These are phyloP conservation scores for Tulasnella sp. DNA, from an alignment of 768 basidiomycete genomes.

Conservation along the genomic window DNA sequence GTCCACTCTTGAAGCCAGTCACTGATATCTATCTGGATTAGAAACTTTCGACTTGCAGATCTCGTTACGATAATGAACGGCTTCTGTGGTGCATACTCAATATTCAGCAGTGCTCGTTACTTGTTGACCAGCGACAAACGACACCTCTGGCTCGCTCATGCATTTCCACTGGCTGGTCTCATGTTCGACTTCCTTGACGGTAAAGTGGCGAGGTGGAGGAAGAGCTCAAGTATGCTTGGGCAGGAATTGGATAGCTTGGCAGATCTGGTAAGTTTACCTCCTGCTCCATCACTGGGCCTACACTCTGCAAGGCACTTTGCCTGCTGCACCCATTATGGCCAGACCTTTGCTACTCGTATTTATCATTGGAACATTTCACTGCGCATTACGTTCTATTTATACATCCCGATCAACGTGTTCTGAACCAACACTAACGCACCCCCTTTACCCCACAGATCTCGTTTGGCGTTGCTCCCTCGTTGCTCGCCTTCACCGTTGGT, in stretches of 20 bases:
- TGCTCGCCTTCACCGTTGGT: conserved; percentile 82
- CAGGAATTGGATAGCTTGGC: conserved; percentile 97
- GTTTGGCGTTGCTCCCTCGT: conserved; percentile 94
- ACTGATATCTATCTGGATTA: conserved; percentile 27
- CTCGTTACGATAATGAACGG: conserved; percentile 98
- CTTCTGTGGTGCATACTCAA: conserved; percentile 89
- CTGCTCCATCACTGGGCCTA: neutral
- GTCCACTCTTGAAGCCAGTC: conserved; percentile 18
- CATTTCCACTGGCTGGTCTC: conserved; percentile 81
- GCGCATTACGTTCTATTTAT: neutral
- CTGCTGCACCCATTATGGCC: neutral
- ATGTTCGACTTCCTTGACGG: conserved; percentile 98
- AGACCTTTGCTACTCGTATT: neutral
- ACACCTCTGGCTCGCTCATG: conserved; percentile 76
- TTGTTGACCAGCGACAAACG: conserved; percentile 64
- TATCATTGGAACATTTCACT: conserved; percentile 10
- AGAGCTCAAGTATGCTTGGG: conserved; percentile 86
- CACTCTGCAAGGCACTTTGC: neutral
- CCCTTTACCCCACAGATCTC: conserved; percentile 51
- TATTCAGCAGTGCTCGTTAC: conserved; percentile 88
- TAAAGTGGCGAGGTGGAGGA: conserved; percentile 95
- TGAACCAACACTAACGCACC: no score
- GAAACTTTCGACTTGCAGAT: conserved; percentile 96
- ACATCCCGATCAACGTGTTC: no score
- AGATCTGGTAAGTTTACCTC: conserved; percentile 57